Conservation (phyloP, 129 eudicot genomes). For the Ambrosia trifida region DNA sequence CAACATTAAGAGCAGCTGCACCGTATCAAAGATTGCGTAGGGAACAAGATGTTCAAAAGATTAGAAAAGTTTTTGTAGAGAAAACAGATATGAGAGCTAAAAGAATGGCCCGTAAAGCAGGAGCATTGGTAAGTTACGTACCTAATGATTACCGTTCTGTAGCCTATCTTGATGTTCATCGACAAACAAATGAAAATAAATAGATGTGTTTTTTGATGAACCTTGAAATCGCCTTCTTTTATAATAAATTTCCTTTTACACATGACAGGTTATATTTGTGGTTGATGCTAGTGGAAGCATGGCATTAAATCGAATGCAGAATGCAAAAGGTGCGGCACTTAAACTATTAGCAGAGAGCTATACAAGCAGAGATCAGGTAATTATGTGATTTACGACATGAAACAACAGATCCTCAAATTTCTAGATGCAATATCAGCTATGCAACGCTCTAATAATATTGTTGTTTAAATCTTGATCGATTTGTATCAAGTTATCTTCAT, state of each 20-base stretch:
- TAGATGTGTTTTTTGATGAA: background rate
- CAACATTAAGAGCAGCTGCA: conserved; percentile 99
- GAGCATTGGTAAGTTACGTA: conserved; percentile 73
- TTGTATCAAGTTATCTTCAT: too few species aligned
- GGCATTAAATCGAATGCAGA: conserved; percentile 99
- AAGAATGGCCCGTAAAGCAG: conserved; percentile 99
- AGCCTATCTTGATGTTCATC: conserved; percentile 4
- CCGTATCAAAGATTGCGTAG: conserved; percentile 94
- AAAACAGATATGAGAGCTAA: conserved; percentile 98
- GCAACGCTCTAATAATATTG: conserved; percentile 6
- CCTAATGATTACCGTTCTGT: conserved; percentile 1
- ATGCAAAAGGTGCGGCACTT: conserved; percentile 99
- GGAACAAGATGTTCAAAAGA: conserved; percentile 60
- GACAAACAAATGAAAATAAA: background rate
- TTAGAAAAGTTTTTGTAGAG: conserved; percentile 84
- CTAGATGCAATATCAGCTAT: background rate
- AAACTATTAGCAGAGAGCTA: conserved; percentile 97
- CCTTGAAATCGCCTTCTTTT: background rate
- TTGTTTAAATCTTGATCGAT: too few species aligned
- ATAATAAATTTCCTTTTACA: background rate
- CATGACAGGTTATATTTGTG: conserved; percentile 85
- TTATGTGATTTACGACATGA: conserved; percentile 2
- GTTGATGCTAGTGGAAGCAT: conserved; percentile 99
- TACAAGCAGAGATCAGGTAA: conserved; percentile 99
- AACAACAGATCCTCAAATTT: background rate